Conservation (phyloP, 306 rosid genomes). For the Pyrus pyrifolia region DNA sequence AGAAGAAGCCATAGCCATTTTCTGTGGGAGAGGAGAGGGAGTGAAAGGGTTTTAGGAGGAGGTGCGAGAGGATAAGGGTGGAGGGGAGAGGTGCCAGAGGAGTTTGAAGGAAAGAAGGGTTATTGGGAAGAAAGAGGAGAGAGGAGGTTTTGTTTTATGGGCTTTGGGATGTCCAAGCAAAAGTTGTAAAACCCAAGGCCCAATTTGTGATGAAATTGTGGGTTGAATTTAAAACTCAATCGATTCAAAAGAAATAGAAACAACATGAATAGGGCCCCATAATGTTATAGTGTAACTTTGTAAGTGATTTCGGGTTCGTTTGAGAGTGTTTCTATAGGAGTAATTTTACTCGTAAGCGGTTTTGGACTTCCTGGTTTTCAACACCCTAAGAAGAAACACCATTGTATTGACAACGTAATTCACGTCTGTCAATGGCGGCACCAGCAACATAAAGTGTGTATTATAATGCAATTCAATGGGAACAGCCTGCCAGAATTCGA, state of each 20-base stretch:
- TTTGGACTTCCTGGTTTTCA: neutral
- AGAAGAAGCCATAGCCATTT: constrained; percentile 31
- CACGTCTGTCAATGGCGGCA: too few relatives aligned
- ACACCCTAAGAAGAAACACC: too few relatives aligned
- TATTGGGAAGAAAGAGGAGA: neutral
- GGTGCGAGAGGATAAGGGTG: constrained; percentile 43
- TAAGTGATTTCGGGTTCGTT: too few relatives aligned
- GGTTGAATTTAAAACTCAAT: neutral
- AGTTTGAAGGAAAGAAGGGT: neutral
- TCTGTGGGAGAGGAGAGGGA: neutral
- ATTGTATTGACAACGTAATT: too few relatives aligned
- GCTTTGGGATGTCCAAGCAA: neutral
- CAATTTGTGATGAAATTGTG: neutral
- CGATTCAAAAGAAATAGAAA: neutral
- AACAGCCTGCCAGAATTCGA: neutral
- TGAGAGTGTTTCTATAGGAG: too few relatives aligned
- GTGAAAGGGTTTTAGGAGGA: constrained; percentile 24
- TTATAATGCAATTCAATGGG: neutral
- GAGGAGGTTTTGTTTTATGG: neutral
- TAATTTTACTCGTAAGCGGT: neutral
- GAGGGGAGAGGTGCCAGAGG: neutral
- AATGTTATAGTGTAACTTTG: too few relatives aligned
- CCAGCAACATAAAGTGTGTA: neutral
- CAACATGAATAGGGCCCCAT: neutral
- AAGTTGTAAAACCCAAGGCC: neutral